Percentiles rank a stretch among this genome's conserved stretches.
These are phyloP conservation scores for Quercus phellos DNA, from an alignment of 331 rosid genomes.

Conservation along the genomic window DNA sequence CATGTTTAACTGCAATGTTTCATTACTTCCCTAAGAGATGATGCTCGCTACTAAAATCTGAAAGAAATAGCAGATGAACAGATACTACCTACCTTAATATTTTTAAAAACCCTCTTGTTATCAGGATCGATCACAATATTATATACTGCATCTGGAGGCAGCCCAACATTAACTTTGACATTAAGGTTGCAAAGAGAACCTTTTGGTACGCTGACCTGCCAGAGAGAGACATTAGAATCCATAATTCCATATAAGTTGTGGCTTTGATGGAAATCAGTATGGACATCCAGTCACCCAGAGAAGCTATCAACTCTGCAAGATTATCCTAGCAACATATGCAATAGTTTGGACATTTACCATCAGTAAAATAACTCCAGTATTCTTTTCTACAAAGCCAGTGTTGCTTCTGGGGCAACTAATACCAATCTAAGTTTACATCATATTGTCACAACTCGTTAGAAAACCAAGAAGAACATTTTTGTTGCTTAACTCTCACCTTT, in stretches of 20 bases:
- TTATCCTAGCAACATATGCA: neutral
- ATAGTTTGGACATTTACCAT: neutral
- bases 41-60: neutral
- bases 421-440: neutral
- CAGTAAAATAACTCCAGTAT: neutral
- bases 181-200: conserved; percentile 87
- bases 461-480: conserved; percentile 1
- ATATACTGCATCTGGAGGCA: conserved; percentile 94
- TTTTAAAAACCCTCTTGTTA: conserved; percentile 89
- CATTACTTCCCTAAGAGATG: neutral
- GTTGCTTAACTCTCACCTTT: conserved; percentile 49
- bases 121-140: conserved; percentile 88
- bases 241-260: neutral
- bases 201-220: conserved; percentile 87
- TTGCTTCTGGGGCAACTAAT: neutral
- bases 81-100: conserved; percentile 58
- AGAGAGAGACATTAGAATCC: conserved; percentile 10
- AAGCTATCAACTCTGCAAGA: neutral
- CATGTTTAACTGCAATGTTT: neutral
- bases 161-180: conserved; percentile 71
- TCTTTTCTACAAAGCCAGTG: neutral
- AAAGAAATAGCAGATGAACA: conserved; percentile 3
- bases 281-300: neutral
- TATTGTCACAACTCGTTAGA: neutral
- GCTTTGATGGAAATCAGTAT: neutral